Percentiles rank a stretch among this genome's conserved stretches.
phyloP scores from a whole-genome alignment of 768 basidiomycete genomes.

The Mycena albidolilacea region DNA sequence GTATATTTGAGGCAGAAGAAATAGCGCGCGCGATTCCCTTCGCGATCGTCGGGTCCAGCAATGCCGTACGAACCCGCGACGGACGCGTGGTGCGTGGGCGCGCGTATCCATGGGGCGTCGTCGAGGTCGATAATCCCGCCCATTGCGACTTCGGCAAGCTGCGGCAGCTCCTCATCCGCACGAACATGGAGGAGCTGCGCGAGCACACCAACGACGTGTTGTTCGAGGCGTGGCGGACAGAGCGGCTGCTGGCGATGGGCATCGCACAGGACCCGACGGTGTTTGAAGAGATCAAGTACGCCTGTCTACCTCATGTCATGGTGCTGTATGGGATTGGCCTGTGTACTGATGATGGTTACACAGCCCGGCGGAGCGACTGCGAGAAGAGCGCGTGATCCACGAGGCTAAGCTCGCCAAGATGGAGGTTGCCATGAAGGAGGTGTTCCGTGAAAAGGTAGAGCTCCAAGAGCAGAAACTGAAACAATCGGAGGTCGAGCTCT shows the following conservation, averaged over 20 bases:
- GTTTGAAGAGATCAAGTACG: constrained; percentile 99
- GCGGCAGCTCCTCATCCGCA: constrained; percentile 98
- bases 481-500: constrained; percentile 98
- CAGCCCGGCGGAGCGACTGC: constrained; percentile 95
- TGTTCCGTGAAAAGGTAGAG: constrained; percentile 99
- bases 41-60: constrained; percentile 95
- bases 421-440: constrained; percentile 99
- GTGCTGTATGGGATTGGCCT: background rate
- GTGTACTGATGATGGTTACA: constrained; percentile 36
- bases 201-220: constrained; percentile 96
- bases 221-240: constrained; percentile 98
- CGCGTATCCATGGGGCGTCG: constrained; percentile 97
- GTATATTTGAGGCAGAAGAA: constrained; percentile 95
- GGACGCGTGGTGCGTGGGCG: constrained; percentile 95
- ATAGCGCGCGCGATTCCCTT: constrained; percentile 98
- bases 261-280: constrained; percentile 96
- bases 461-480: constrained; percentile 99
- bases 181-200: constrained; percentile 99
- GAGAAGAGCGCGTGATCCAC: constrained; percentile 95
- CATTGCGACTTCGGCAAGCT: constrained; percentile 99
- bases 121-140: constrained; percentile 99
- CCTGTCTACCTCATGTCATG: constrained; percentile 31
- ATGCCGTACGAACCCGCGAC: constrained; percentile 83
- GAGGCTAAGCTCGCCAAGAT: constrained; percentile 98
- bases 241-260: constrained; percentile 97